phyloP scores from a whole-genome alignment of 768 basidiomycete genomes.

The Sporobolomyces pararoseus region DNA sequence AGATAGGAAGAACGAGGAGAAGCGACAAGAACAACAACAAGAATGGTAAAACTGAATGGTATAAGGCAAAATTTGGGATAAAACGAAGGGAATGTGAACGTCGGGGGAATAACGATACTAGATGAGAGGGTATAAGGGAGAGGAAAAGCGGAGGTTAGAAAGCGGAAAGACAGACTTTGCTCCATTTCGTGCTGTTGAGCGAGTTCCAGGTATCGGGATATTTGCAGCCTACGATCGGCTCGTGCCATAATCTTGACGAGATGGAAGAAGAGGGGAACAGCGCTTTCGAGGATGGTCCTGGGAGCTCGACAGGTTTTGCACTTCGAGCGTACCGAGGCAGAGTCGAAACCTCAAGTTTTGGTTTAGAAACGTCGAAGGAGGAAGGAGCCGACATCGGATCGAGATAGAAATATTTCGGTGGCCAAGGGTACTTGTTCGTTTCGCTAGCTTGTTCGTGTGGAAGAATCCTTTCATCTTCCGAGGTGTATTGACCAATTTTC shows the following conservation, averaged over 20 bases:
- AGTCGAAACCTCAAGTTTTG: not conserved
- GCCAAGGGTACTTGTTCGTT: not conserved
- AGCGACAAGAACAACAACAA: no score
- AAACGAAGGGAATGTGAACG: no score
- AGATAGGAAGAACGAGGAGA: no score
- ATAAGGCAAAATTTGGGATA: no score
- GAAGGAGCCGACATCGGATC: slow-evolving; percentile 8
- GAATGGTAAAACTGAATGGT: no score
- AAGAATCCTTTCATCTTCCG: not conserved
- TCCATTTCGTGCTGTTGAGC: no score
- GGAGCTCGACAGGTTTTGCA: not conserved
- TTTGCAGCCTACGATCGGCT: not conserved
- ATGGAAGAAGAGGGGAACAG: not conserved
- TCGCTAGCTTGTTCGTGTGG: not conserved
- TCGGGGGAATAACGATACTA: no score
- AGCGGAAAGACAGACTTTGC: no score
- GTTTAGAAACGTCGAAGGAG: not conserved
- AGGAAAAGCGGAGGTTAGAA: no score
- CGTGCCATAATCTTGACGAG: not conserved
- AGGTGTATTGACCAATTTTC: slow-evolving; percentile 1
- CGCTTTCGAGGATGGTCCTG: not conserved
- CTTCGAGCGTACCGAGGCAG: not conserved
- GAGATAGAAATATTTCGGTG: slow-evolving; percentile 1
- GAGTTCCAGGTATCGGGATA: slow-evolving; percentile 3
- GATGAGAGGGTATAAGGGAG: no score